Evolutionary conservation across 1,284 basidiomycete species (phyloP).

Genomic region (Fomitopsis betulina): DNA sequence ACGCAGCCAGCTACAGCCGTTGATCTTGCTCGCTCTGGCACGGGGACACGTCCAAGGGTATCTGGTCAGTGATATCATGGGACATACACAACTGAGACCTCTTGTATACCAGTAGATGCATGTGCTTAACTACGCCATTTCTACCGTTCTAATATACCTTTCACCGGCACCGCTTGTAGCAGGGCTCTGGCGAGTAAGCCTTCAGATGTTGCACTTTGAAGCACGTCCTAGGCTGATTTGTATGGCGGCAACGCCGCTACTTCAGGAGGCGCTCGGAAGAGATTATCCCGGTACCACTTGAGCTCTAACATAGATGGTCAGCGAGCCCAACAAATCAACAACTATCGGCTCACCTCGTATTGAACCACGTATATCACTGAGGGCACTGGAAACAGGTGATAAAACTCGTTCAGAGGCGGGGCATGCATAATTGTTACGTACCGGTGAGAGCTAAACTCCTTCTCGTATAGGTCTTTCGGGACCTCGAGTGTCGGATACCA

Average conservation of each 20-base stretch:
- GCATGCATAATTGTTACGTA: conserved; percentile 21
- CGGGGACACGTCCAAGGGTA: no score
- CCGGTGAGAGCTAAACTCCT: conserved; percentile 42
- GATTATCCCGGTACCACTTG: conserved; percentile 20
- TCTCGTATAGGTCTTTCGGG: conserved; percentile 24
- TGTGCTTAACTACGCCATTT: no score
- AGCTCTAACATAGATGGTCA: conserved; percentile 12
- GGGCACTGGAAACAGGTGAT: conserved; percentile 43
- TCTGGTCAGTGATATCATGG: no score
- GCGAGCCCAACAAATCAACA: not conserved
- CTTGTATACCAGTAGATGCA: no score
- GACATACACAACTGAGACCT: no score
- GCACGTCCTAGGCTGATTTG: not conserved
- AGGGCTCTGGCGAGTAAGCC: no score
- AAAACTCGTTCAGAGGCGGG: not conserved
- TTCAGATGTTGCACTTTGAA: no score
- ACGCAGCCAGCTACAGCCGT: no score
- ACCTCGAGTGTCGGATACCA: conserved; percentile 52
- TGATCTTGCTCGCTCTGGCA: no score
- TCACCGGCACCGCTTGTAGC: no score
- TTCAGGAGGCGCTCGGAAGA: conserved; percentile 14
- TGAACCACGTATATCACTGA: conserved; percentile 73
- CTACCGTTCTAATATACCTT: no score
- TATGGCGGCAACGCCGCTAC: not conserved
- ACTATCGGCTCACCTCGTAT: conserved; percentile 50